Conservation (phyloP, 441 rosid species). For the Biscutella auriculata region DNA sequence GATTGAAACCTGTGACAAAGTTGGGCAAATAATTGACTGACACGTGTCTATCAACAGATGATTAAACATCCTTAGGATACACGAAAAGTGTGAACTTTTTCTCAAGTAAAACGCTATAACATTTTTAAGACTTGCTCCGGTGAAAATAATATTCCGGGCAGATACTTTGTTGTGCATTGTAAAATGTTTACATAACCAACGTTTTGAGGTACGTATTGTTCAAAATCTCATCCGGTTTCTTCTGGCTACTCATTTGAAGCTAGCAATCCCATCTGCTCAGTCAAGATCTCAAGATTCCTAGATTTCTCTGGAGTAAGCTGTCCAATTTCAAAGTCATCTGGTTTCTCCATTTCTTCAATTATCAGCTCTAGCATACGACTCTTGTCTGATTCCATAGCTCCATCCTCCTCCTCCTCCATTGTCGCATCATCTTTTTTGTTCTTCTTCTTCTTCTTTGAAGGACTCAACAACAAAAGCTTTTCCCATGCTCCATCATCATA, state of each 20-base stretch:
- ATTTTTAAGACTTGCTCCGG: neutral
- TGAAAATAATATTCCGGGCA: neutral
- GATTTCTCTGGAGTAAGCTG: conserved; percentile 29
- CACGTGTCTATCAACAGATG: neutral
- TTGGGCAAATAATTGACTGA: neutral
- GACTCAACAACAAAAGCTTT: conserved; percentile 46
- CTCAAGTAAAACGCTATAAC: neutral
- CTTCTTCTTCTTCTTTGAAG: conserved; percentile 28
- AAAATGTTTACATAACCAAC: neutral
- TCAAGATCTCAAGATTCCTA: conserved; percentile 37
- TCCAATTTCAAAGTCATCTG: conserved; percentile 26
- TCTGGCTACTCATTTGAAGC: conserved; percentile 27
- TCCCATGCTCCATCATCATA: conserved; percentile 73
- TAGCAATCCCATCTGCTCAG: conserved; percentile 39
- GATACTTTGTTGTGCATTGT: neutral
- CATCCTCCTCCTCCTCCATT: conserved; percentile 14
- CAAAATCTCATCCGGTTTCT: neutral
- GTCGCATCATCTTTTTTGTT: conserved; percentile 19
- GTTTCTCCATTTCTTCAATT: conserved; percentile 35
- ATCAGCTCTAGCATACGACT: conserved; percentile 30
- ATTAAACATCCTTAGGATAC: neutral
- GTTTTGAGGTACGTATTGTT: neutral
- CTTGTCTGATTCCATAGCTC: conserved; percentile 21
- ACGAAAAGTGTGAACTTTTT: no score
- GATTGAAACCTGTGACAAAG: conserved; percentile 6